Conservation (phyloP, 2,329 filamentous ascomycete species). For the Trichoderma citrinoviride region DNA sequence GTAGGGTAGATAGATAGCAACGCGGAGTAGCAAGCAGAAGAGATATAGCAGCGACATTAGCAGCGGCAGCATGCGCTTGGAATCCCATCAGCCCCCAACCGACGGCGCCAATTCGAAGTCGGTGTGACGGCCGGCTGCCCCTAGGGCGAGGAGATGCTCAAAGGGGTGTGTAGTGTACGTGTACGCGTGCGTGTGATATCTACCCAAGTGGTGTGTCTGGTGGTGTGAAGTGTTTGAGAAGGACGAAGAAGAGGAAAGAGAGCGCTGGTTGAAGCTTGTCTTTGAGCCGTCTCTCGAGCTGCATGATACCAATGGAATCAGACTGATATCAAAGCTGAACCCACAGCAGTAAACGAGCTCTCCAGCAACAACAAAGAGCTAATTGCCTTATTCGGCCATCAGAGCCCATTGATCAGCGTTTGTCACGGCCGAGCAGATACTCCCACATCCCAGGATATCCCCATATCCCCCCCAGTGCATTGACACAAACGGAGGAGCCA, state of each 20-base stretch:
- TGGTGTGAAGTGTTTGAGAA: too few species aligned
- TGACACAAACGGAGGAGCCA: constrained; percentile 4
- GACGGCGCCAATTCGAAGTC: constrained; percentile 16
- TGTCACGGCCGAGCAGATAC: too few species aligned
- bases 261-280: neutral
- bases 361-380: neutral
- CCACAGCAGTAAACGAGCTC: neutral
- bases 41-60: neutral
- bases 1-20: too few species aligned
- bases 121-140: constrained; percentile 7
- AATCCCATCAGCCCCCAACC: constrained; percentile 11
- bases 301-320: neutral
- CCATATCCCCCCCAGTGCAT: neutral
- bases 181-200: neutral
- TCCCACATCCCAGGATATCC: too few species aligned
- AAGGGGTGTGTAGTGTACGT: neutral
- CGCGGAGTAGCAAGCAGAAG: too few species aligned
- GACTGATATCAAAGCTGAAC: neutral
- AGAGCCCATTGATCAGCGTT: neutral
- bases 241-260: neutral
- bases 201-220: too few species aligned
- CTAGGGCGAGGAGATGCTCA: neutral
- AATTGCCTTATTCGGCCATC: constrained; percentile 9
- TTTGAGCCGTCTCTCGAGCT: neutral
- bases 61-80: constrained; percentile 4